Percentiles rank a stretch among this genome's conserved stretches.
Evolutionary conservation across 1,139 yeast genomes (phyloP).

Genomic region (Magnusiomyces magnusii): DNA sequence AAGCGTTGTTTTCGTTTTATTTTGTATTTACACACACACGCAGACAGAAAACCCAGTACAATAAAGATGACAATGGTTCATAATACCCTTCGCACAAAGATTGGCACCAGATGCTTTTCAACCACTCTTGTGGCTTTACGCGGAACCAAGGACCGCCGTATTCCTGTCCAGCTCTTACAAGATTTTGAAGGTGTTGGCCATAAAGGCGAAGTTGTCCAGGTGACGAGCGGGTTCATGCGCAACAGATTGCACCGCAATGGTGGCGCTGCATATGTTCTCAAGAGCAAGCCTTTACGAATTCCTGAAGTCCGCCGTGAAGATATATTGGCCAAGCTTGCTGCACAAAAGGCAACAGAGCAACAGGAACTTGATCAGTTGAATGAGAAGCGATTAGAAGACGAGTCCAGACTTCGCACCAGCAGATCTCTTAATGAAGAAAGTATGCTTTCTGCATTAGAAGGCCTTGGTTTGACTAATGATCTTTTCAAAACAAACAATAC

Average conservation of each 20-base stretch:
- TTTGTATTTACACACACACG: not conserved
- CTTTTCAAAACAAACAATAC: constrained; percentile 8
- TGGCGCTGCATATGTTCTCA: constrained; percentile 62
- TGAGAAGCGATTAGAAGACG: constrained; percentile 2
- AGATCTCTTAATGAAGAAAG: constrained; percentile 9
- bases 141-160: constrained; percentile 39
- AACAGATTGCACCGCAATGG: constrained; percentile 61
- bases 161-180: constrained; percentile 57
- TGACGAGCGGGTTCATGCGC: constrained; percentile 79
- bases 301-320: constrained; percentile 46
- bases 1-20: not conserved
- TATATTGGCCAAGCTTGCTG: constrained; percentile 13
- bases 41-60: not conserved
- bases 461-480: constrained; percentile 13
- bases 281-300: constrained; percentile 48
- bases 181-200: constrained; percentile 56
- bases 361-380: constrained; percentile 11
- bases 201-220: constrained; percentile 64
- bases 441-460: constrained; percentile 13
- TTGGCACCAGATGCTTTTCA: constrained; percentile 11
- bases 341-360: constrained; percentile 4
- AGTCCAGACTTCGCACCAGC: constrained; percentile 7
- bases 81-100: not conserved
- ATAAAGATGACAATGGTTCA: not conserved
- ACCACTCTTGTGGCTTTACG: constrained; percentile 6